A percentile compares a stretch with the other conserved stretches of the same genome.
Conservation (phyloP, 139 green algal genomes). For the Microglena sp. region DNA sequence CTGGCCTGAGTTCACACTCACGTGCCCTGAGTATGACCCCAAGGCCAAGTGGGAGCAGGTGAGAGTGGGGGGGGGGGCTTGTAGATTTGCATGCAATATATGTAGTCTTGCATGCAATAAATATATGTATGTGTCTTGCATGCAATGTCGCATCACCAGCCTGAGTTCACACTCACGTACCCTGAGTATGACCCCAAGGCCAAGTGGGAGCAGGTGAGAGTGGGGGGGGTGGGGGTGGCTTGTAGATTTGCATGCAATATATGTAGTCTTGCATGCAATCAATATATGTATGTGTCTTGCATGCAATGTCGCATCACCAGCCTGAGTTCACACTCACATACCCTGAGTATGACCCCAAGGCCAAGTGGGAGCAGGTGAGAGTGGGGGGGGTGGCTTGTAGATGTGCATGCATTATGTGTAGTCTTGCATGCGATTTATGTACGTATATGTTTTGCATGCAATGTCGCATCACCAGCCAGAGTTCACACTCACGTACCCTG, state of each 20-base stretch:
- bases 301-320: conserved; percentile 19
- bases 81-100: too few species aligned
- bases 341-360: background rate
- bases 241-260: too few species aligned
- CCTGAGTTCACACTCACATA: conserved; percentile 27
- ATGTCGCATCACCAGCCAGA: conserved; percentile 19
- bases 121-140: too few species aligned
- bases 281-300: conserved; percentile 17
- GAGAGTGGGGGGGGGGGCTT: too few species aligned
- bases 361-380: background rate
- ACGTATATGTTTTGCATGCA: conserved; percentile 20
- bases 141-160: too few species aligned
- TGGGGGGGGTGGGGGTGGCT: too few species aligned
- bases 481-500: conserved; percentile 22
- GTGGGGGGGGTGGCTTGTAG: too few species aligned
- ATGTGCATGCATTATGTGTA: too few species aligned
- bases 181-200: background rate
- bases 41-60: background rate
- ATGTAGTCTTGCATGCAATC: too few species aligned
- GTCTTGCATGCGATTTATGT: conserved; percentile 7
- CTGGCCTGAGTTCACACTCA: conserved; percentile 27
- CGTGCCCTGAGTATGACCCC: conserved; percentile 3
- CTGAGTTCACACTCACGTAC: conserved; percentile 23
- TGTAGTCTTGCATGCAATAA: too few species aligned
- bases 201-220: background rate